phyloP scores from a whole-genome alignment of 139 green algal species.

The Coelastrella sp. region DNA sequence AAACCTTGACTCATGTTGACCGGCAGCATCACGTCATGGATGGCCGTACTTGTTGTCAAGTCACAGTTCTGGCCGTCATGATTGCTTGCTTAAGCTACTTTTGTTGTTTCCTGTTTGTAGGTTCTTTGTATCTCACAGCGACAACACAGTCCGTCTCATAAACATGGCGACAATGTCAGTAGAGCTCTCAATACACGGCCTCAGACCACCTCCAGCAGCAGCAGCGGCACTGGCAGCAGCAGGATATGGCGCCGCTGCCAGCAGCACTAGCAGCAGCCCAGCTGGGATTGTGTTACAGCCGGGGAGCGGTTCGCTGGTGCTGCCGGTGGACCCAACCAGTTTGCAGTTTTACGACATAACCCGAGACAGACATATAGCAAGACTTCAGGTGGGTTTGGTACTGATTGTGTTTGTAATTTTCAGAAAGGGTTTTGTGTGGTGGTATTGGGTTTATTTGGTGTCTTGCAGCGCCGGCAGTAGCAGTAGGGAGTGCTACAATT shows the following conservation, averaged over 20 bases:
- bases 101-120: neutral
- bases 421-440: no score
- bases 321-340: slow-evolving; percentile 65
- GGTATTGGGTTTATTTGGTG: no score
- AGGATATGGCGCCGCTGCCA: slow-evolving; percentile 48
- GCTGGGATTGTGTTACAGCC: slow-evolving; percentile 42
- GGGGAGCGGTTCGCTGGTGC: slow-evolving; percentile 58
- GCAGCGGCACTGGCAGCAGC: slow-evolving; percentile 37
- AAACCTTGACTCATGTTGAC: no score
- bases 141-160: slow-evolving; percentile 85
- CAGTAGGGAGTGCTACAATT: no score
- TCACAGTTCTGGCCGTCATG: neutral
- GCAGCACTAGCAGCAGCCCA: slow-evolving; percentile 29
- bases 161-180: slow-evolving; percentile 72
- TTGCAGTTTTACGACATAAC: slow-evolving; percentile 81
- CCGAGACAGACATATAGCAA: slow-evolving; percentile 63
- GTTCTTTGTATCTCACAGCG: slow-evolving; percentile 67
- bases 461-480: no score
- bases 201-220: slow-evolving; percentile 55
- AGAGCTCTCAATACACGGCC: slow-evolving; percentile 63
- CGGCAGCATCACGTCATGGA: no score
- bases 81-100: neutral
- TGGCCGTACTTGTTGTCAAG: no score
- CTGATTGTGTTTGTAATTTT: no score
- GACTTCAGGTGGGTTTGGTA: slow-evolving; percentile 62